phyloP scores from a whole-genome alignment of 208 protist species.

The Trypanosoma vivax region DNA sequence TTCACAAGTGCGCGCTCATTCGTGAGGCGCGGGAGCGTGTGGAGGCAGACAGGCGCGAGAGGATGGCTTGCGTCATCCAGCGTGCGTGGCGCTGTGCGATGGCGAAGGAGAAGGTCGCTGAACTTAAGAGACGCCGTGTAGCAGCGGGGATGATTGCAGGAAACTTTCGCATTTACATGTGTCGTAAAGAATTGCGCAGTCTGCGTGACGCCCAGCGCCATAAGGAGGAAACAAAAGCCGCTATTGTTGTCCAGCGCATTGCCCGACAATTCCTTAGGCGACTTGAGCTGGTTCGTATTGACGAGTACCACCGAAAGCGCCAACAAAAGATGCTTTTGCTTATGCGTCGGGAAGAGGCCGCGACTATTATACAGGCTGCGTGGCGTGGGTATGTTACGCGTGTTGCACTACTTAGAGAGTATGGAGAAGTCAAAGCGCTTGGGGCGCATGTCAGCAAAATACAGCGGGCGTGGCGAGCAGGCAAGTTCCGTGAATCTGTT shows the following conservation, averaged over 20 bases:
- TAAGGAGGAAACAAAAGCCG: conserved; percentile 28
- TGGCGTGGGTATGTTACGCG: conserved; percentile 79
- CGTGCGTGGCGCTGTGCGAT: conserved; percentile 65
- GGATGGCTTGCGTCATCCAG: conserved; percentile 64
- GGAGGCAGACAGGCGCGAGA: conserved; percentile 21
- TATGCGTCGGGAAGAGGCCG: conserved; percentile 53
- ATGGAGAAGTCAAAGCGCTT: conserved; percentile 16
- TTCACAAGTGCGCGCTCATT: conserved; percentile 11
- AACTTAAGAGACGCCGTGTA: conserved; percentile 33
- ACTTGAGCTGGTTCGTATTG: conserved; percentile 32
- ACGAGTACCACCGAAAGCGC: conserved; percentile 52
- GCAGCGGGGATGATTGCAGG: conserved; percentile 46
- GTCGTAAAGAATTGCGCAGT: conserved; percentile 33
- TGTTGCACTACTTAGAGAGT: conserved; percentile 25
- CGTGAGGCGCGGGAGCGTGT: conserved; percentile 24
- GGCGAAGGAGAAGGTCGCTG: conserved; percentile 54
- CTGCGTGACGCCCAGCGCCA: conserved; percentile 32
- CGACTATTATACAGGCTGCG: conserved; percentile 62
- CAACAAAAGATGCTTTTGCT: conserved; percentile 49
- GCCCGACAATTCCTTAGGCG: conserved; percentile 31
- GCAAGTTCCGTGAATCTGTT: conserved; percentile 25
- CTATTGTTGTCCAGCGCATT: conserved; percentile 48
- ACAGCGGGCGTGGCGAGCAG: conserved; percentile 55
- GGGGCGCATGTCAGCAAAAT: conserved; percentile 32
- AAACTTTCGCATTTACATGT: conserved; percentile 45